A percentile compares a stretch with the other conserved stretches of the same genome.
Evolutionary conservation across 768 basidiomycete genomes (phyloP).

Genomic region (Pulveroboletus sp.): DNA sequence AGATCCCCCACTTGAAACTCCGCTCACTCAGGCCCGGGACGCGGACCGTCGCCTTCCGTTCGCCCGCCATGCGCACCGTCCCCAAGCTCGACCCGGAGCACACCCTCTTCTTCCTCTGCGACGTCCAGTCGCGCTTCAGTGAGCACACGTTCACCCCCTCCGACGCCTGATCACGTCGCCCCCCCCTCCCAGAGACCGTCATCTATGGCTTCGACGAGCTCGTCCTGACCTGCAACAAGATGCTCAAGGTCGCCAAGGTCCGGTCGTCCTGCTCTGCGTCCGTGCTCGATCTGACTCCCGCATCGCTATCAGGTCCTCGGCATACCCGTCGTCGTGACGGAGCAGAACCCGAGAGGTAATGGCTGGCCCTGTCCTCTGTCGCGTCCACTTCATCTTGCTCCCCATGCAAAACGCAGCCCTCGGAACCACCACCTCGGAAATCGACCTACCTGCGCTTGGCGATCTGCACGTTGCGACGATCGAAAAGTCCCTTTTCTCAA

Average conservation of each 20-base stretch:
- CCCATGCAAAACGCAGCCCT: conserved; percentile 42
- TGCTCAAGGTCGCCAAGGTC: conserved; percentile 73
- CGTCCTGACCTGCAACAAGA: conserved; percentile 64
- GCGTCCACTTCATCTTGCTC: conserved; percentile 5
- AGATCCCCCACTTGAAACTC: not conserved
- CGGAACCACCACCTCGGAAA: conserved; percentile 61
- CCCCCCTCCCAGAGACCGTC: conserved; percentile 36
- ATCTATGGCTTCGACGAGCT: conserved; percentile 73
- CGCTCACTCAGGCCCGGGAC: not conserved
- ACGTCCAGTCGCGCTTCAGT: conserved; percentile 78
- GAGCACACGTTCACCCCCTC: conserved; percentile 14
- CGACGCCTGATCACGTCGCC: conserved; percentile 9
- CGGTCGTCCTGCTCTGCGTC: not conserved
- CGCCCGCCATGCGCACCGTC: not conserved
- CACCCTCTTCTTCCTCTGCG: conserved; percentile 74
- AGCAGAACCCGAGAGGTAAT: conserved; percentile 76
- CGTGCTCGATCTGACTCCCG: not conserved
- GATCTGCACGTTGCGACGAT: conserved; percentile 55
- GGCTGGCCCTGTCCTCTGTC: not conserved
- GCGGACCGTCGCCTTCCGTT: not conserved
- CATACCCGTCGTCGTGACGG: conserved; percentile 74
- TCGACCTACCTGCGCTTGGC: conserved; percentile 52
- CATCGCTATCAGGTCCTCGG: conserved; percentile 45
- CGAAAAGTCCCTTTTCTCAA: conserved; percentile 82
- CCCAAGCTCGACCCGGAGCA: conserved; percentile 30